These are phyloP conservation scores for Wickerhamiella kurtzmanii DNA, from an alignment of 805 yeast species.

Conservation along the genomic window DNA sequence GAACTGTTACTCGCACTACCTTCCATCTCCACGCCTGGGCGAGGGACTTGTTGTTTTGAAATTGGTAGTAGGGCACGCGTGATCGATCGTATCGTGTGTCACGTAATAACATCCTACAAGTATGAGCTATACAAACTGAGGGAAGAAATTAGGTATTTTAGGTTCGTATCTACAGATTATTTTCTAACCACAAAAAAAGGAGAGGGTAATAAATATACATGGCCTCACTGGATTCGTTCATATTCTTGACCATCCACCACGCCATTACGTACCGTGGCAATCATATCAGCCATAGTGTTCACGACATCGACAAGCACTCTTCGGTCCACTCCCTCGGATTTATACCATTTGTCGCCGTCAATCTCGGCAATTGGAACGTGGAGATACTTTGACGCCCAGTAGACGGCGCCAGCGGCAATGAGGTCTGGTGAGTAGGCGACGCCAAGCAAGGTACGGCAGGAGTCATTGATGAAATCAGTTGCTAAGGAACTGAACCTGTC, in stretches of 20 bases:
- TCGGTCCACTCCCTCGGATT: slow-evolving; percentile 4
- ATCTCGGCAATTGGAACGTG: slow-evolving; percentile 3
- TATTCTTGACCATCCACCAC: slow-evolving; percentile 16
- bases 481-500: slow-evolving; percentile 12
- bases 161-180: too few species aligned
- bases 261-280: slow-evolving; percentile 11
- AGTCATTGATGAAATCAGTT: slow-evolving; percentile 26
- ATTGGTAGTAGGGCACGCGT: too few species aligned
- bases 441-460: slow-evolving; percentile 27
- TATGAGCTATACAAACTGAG: background rate
- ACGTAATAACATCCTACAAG: too few species aligned
- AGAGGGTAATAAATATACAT: background rate
- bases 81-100: too few species aligned
- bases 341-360: slow-evolving; percentile 16
- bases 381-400: slow-evolving; percentile 23
- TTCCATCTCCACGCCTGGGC: too few species aligned
- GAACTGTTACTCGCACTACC: too few species aligned
- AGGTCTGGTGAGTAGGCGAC: slow-evolving; percentile 22
- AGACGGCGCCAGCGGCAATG: slow-evolving; percentile 29
- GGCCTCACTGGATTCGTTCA: slow-evolving; percentile 10
- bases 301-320: slow-evolving; percentile 11
- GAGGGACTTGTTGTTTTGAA: background rate
- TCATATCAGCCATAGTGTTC: slow-evolving; percentile 19
- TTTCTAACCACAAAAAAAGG: too few species aligned
- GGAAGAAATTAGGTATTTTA: background rate